Base-by-base conservation (phyloP, 495 filamentous ascomycete species). In the Lineolata rhizophorae region DNA sequence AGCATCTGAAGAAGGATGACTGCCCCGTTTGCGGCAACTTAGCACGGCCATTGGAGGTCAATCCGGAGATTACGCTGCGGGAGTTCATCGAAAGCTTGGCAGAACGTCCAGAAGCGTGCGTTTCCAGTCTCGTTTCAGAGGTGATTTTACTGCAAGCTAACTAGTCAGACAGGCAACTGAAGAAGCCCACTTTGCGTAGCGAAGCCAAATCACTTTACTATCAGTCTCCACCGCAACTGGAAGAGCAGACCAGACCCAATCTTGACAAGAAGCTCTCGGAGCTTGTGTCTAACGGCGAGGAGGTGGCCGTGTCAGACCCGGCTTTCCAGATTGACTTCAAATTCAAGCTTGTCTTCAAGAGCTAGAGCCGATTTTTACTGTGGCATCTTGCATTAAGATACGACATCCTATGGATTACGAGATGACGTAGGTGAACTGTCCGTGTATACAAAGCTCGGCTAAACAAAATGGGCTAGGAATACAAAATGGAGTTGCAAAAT, bases 21-120 rank as follows among this genome's bases (percentile, higher is more conserved):
- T 99, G 90, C 40, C 84, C 90, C 3, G 90, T 95, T 16, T 99
- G 90, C 45, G 82, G 85, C 3, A 74, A 77, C 35, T 52, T 78
- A 25, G 71, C 84, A 4, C 72, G 74, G 22, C 70, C 70, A 27
- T 57, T 94, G 31, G 44, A 62, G 6, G 69, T 83, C 20, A 65
- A 87, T 47, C 60, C 67, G 2, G 62, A 67, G 12, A 62, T 60
- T 53, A 93, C 83, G 0, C 54, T 99, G 38, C 60, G 72, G 35
- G 78, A 84, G 14, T 82, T 94, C 39, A 74, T 94, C 20, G 84
- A 91, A 6, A 75, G 67, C 18, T 58, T 97, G 25, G 77, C 77
- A 8, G 72, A 76, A 39, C 64, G 72, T 45, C 74, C 87, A 5
- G 85, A 91, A 49, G 67, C 81, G 35, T 54, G 37, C 35, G 44